A percentile compares a stretch with the other conserved stretches of the same genome.
Conservation (phyloP, 768 basidiomycete species). For the Panaeolus papilionaceus region DNA sequence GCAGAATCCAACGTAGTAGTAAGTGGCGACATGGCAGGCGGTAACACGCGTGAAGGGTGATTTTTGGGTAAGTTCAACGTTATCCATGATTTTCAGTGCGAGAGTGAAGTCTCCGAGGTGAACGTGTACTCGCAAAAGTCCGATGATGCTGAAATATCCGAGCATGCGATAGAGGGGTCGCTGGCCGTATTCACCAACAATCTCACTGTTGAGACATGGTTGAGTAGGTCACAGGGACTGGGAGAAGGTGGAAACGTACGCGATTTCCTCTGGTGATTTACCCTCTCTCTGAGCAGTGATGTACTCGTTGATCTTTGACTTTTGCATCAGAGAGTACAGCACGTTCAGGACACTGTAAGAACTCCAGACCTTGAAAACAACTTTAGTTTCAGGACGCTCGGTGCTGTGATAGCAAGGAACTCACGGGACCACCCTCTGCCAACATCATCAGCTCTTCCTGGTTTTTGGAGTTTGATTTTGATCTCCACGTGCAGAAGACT, state of each 20-base stretch:
- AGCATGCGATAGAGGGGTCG: slow-evolving; percentile 92
- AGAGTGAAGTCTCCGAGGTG: slow-evolving; percentile 96
- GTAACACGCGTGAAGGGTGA: slow-evolving; percentile 94
- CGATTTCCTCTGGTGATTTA: slow-evolving; percentile 82
- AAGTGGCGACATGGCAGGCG: slow-evolving; percentile 94
- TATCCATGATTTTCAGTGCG: slow-evolving; percentile 93
- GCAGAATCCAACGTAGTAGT: slow-evolving; percentile 97
- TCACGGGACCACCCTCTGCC: slow-evolving; percentile 70
- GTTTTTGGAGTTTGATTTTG: slow-evolving; percentile 82
- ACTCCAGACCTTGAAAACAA: slow-evolving; percentile 81
- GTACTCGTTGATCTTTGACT: slow-evolving; percentile 94
- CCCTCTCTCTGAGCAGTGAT: slow-evolving; percentile 83
- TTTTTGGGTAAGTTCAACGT: slow-evolving; percentile 92
- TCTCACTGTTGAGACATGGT: slow-evolving; percentile 55
- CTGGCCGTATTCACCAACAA: slow-evolving; percentile 91
- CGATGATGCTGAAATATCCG: slow-evolving; percentile 96
- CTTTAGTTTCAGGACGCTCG: neutral
- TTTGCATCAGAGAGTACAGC: slow-evolving; percentile 97
- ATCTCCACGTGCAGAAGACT: slow-evolving; percentile 92
- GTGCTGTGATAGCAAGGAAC: slow-evolving; percentile 27
- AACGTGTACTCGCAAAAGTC: slow-evolving; percentile 93
- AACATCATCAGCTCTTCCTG: slow-evolving; percentile 90
- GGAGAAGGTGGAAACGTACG: slow-evolving; percentile 52
- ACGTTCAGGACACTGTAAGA: slow-evolving; percentile 99
- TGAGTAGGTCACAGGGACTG: slow-evolving; percentile 9